A percentile compares a stretch with the other conserved stretches of the same genome.
Evolutionary conservation across 2,329 filamentous ascomycete species (phyloP).

Genomic region (Sarocladium strictum): DNA sequence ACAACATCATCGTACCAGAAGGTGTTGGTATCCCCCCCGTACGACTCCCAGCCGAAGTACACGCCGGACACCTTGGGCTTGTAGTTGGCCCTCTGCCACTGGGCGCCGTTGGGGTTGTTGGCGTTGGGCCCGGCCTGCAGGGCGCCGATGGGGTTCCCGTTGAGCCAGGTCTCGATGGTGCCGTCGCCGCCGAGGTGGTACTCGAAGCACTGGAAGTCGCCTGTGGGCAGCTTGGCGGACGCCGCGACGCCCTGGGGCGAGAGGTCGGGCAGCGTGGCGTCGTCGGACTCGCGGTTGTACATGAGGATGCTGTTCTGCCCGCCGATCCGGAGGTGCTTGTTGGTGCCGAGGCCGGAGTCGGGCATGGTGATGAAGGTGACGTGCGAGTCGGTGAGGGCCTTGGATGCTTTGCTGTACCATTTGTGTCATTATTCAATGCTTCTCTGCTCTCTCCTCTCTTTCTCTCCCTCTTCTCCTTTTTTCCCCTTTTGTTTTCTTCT

Average conservation of each 20-base stretch:
- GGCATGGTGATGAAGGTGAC: conserved; percentile 61
- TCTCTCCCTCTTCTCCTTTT: too few relatives aligned
- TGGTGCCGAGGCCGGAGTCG: conserved; percentile 46
- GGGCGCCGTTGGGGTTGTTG: conserved; percentile 43
- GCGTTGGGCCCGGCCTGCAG: conserved; percentile 42
- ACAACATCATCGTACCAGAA: conserved; percentile 58
- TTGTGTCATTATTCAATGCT: background rate
- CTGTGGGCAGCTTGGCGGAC: conserved; percentile 43
- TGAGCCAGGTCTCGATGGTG: conserved; percentile 55
- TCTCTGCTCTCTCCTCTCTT: background rate
- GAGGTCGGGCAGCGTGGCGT: conserved; percentile 56
- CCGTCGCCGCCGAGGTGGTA: conserved; percentile 54
- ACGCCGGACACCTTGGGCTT: conserved; percentile 48
- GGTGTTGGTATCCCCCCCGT: conserved; percentile 54
- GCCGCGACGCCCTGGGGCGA: conserved; percentile 52
- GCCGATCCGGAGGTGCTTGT: conserved; percentile 57
- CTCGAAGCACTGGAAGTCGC: conserved; percentile 53
- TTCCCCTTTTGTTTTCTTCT: too few relatives aligned
- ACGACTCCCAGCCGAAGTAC: conserved; percentile 60
- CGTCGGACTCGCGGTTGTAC: conserved; percentile 59
- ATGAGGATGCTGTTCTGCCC: conserved; percentile 56
- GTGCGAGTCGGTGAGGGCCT: conserved; percentile 52
- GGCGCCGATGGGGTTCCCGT: conserved; percentile 43
- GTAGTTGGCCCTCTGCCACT: conserved; percentile 44
- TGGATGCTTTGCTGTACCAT: conserved; percentile 46